These are phyloP conservation scores for Allantophomopsis lycopodina DNA, from an alignment of 2,329 filamentous ascomycete species.

Conservation along the genomic window DNA sequence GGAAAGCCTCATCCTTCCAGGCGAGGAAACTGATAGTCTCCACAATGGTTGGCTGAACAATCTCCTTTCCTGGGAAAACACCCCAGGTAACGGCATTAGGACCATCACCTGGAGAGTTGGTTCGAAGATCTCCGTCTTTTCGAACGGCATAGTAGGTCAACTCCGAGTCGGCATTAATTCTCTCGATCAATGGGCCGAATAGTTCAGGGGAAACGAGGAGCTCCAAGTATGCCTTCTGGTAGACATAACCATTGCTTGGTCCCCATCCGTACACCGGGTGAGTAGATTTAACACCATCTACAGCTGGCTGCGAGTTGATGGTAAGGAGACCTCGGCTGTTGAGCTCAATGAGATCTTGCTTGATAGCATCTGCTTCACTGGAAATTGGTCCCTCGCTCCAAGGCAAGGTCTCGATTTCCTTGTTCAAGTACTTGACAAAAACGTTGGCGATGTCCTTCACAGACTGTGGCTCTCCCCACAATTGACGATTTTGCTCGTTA, in stretches of 20 bases:
- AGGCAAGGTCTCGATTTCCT: constrained; percentile 68
- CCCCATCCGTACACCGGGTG: constrained; percentile 89
- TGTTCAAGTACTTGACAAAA: constrained; percentile 75
- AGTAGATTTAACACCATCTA: constrained; percentile 79
- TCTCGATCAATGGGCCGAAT: constrained; percentile 61
- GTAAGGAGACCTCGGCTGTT: constrained; percentile 83
- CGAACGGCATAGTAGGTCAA: constrained; percentile 93
- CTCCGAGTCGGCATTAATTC: constrained; percentile 66
- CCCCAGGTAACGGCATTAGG: constrained; percentile 99
- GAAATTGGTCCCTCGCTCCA: constrained; percentile 91
- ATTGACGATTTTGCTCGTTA: constrained; percentile 89
- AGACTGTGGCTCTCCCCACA: constrained; percentile 78
- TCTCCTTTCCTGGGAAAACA: constrained; percentile 96
- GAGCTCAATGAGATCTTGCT: constrained; percentile 61
- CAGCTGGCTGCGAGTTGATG: constrained; percentile 93
- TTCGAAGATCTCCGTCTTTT: constrained; percentile 66
- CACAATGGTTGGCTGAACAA: constrained; percentile 99
- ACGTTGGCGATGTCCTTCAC: constrained; percentile 69
- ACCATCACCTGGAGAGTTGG: constrained; percentile 72
- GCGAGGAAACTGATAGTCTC: constrained; percentile 95
- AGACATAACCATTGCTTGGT: constrained; percentile 87
- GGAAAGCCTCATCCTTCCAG: constrained; percentile 97
- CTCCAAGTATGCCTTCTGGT: constrained; percentile 96
- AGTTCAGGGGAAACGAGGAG: constrained; percentile 73
- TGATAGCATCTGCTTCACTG: constrained; percentile 67